Conservation (phyloP, 192 early-diverging fungal species). For the Umbelopsis sp. region DNA sequence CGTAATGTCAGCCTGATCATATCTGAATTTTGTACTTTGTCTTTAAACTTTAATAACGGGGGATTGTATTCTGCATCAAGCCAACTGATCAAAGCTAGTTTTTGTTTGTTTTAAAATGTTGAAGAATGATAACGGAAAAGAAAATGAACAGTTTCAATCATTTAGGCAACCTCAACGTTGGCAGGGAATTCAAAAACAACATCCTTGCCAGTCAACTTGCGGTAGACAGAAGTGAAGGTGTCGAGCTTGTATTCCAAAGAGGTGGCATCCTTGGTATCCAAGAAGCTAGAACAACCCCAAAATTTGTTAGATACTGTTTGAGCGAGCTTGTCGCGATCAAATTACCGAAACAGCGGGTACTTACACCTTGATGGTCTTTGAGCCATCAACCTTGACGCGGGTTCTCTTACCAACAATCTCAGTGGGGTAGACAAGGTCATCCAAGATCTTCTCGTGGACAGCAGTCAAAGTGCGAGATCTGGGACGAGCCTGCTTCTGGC, state of each 20-base stretch:
- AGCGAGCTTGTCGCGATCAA: no score
- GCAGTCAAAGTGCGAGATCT: constrained; percentile 94
- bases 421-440: constrained; percentile 98
- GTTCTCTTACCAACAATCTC: constrained; percentile 99
- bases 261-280: constrained; percentile 98
- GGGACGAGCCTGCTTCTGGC: constrained; percentile 92
- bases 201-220: constrained; percentile 96
- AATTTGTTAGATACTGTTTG: not conserved
- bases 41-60: constrained; percentile 7
- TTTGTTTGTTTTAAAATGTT: constrained; percentile 9
- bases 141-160: not conserved
- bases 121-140: constrained; percentile 3
- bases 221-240: constrained; percentile 96
- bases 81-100: not conserved
- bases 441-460: constrained; percentile 96
- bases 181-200: constrained; percentile 97
- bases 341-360: not conserved
- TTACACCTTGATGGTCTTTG: constrained; percentile 86
- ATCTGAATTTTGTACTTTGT: not conserved
- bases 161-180: constrained; percentile 30
- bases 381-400: constrained; percentile 94
- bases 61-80: constrained; percentile 20
- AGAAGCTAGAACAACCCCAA: constrained; percentile 51
- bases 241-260: constrained; percentile 98
- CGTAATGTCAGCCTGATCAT: not conserved